Percentiles rank a stretch among this genome's conserved stretches.
Evolutionary conservation across 495 filamentous ascomycete species (phyloP).

Genomic region (Chaetomium tenue): DNA sequence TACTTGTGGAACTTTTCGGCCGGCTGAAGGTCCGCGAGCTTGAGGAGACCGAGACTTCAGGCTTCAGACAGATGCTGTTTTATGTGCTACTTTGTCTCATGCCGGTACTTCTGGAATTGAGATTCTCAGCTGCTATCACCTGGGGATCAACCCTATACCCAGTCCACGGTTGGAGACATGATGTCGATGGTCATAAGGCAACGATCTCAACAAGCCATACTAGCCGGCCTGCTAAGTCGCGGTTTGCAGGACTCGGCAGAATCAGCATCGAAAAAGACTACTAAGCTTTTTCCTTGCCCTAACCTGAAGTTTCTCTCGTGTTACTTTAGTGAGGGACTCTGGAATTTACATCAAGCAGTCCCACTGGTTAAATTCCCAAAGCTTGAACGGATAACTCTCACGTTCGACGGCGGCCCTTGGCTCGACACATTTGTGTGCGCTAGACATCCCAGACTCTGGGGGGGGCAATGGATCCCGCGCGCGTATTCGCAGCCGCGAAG

Average conservation of each 20-base stretch:
- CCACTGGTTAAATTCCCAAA: neutral
- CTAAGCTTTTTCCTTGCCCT: neutral
- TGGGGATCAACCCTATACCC: neutral
- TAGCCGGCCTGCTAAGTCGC: neutral
- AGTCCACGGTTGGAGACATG: neutral
- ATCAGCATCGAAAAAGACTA: neutral
- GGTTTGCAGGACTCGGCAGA: neutral
- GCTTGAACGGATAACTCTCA: neutral
- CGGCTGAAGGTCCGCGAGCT: neutral
- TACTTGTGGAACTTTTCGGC: neutral
- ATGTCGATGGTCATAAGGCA: neutral
- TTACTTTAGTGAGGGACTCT: neutral
- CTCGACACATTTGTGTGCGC: too few relatives aligned
- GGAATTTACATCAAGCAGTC: neutral
- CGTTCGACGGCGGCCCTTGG: neutral
- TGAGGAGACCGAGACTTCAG: neutral
- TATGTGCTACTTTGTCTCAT: neutral
- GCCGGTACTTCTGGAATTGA: neutral
- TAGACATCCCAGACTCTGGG: too few relatives aligned
- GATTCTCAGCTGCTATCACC: neutral
- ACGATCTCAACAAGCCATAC: neutral
- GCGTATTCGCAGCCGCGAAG: neutral
- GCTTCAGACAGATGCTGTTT: neutral
- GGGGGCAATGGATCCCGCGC: neutral
- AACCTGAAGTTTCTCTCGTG: neutral